Percentiles rank a stretch among this genome's conserved stretches.
phyloP scores from a whole-genome alignment of 1,284 basidiomycete species.

The Inonotus hispidus region DNA sequence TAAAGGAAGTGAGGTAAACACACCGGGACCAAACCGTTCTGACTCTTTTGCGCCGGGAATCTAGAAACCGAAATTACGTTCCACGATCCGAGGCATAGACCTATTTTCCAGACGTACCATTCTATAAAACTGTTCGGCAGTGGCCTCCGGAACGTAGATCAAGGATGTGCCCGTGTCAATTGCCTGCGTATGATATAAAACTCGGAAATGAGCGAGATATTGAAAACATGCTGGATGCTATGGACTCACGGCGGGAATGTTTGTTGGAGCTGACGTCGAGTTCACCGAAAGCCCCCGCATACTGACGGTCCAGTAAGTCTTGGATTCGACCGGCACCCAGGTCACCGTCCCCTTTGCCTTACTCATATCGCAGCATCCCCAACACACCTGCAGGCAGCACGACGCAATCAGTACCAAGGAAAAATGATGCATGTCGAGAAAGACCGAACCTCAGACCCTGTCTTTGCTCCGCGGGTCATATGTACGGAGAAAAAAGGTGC shows the following conservation, averaged over 20 bases:
- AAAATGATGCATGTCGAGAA: neutral
- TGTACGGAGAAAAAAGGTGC: conserved; percentile 54
- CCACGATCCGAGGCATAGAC: neutral
- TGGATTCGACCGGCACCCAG: conserved; percentile 50
- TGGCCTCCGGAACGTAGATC: conserved; percentile 43
- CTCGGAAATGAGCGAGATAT: neutral
- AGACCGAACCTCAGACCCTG: conserved; percentile 41
- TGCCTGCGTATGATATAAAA: conserved; percentile 33
- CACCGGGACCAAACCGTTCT: conserved; percentile 39
- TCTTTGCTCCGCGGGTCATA: conserved; percentile 38
- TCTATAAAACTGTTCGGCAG: conserved; percentile 38
- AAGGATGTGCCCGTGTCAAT: conserved; percentile 60
- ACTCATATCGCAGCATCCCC: conserved; percentile 51
- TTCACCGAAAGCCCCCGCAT: conserved; percentile 40
- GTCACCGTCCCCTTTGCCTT: conserved; percentile 40
- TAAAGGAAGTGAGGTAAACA: conserved; percentile 1
- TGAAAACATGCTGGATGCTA: neutral
- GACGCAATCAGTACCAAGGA: neutral
- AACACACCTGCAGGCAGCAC: conserved; percentile 39
- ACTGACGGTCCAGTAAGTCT: conserved; percentile 52
- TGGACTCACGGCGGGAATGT: conserved; percentile 35
- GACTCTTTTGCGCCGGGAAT: conserved; percentile 43
- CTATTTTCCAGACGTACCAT: conserved; percentile 26
- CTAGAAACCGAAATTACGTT: conserved; percentile 25
- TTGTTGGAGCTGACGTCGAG: conserved; percentile 12